A percentile compares a stretch with the other conserved stretches of the same genome.
Evolutionary conservation across 108 stramenopile genomes (phyloP).

Genomic region (Mediolabrus comicus): DNA sequence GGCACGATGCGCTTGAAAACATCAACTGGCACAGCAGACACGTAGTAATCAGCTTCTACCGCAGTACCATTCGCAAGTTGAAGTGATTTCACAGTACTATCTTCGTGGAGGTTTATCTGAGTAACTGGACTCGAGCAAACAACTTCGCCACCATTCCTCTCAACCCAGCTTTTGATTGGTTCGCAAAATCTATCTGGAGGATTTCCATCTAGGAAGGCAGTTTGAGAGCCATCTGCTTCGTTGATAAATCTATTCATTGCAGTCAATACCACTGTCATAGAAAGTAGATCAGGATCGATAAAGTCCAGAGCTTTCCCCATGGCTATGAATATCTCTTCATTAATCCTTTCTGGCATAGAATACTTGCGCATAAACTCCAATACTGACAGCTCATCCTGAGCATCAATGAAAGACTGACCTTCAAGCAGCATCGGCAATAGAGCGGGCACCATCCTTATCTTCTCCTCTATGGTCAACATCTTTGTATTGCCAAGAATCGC

Average conservation of each 20-base stretch:
- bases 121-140: slow-evolving; percentile 71
- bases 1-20: slow-evolving; percentile 88
- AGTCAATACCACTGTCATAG: slow-evolving; percentile 94
- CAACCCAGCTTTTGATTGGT: slow-evolving; percentile 86
- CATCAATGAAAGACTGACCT: slow-evolving; percentile 95
- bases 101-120: slow-evolving; percentile 86
- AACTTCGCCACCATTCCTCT: slow-evolving; percentile 79
- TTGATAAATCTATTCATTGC: slow-evolving; percentile 97
- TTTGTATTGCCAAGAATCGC: slow-evolving; percentile 96
- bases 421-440: slow-evolving; percentile 93
- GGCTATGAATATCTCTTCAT: slow-evolving; percentile 95
- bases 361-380: slow-evolving; percentile 95
- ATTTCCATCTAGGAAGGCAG: slow-evolving; percentile 96
- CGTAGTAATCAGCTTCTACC: slow-evolving; percentile 93
- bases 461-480: slow-evolving; percentile 93
- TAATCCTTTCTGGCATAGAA: slow-evolving; percentile 96
- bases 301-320: slow-evolving; percentile 98
- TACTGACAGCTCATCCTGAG: slow-evolving; percentile 93
- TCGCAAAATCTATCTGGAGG: slow-evolving; percentile 91
- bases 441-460: slow-evolving; percentile 93
- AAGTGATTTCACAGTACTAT: slow-evolving; percentile 79
- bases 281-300: slow-evolving; percentile 95
- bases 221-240: slow-evolving; percentile 93
- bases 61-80: slow-evolving; percentile 79
- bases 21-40: slow-evolving; percentile 97